Conservation (phyloP, 2,329 filamentous ascomycete species). For the Iodosphaeria phyllophila region DNA sequence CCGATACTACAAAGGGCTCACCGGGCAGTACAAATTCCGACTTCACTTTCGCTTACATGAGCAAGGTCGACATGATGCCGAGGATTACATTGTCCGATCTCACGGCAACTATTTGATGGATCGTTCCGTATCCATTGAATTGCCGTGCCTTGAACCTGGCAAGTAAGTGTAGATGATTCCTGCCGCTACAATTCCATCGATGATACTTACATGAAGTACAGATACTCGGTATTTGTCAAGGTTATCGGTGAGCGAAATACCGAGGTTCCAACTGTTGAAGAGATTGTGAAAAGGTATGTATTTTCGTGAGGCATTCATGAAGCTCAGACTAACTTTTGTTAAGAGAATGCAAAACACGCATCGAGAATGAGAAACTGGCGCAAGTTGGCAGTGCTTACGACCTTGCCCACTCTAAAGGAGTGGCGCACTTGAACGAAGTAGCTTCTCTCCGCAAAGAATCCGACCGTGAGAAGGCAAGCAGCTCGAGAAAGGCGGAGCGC, state of each 20-base stretch:
- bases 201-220: no score
- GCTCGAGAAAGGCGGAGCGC: constrained; percentile 23
- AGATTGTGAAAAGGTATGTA: constrained; percentile 37
- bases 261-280: constrained; percentile 26
- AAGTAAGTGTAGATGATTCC: no score
- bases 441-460: constrained; percentile 28
- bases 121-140: constrained; percentile 38
- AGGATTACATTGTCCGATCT: constrained; percentile 40
- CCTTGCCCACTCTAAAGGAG: constrained; percentile 38
- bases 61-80: constrained; percentile 26
- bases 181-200: no score
- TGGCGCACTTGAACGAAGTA: constrained; percentile 29
- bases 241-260: constrained; percentile 30
- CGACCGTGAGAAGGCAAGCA: constrained; percentile 28
- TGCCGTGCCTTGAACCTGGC: constrained; percentile 31
- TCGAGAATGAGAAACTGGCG: constrained; percentile 37
- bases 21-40: constrained; percentile 35
- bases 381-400: constrained; percentile 40
- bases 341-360: constrained; percentile 25
- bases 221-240: constrained; percentile 37
- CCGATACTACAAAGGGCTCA: constrained; percentile 41
- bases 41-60: constrained; percentile 32
- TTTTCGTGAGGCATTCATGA: no score
- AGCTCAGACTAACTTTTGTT: no score
- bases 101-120: constrained; percentile 39